Conservation (phyloP, 1,284 basidiomycete species). For the Volvariella volvacea region DNA sequence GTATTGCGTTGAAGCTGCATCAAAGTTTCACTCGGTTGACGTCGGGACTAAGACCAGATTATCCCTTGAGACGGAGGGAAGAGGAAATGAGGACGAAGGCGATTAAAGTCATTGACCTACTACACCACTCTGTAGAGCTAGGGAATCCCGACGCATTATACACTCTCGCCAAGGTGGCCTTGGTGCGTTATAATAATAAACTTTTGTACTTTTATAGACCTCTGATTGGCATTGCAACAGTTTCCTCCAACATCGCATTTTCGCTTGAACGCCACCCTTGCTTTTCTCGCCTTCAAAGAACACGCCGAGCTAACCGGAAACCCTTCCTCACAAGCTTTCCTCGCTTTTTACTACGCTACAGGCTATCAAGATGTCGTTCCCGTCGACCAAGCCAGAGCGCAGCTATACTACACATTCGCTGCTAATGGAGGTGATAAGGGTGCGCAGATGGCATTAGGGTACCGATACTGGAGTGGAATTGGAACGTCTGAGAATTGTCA, state of each 20-base stretch:
- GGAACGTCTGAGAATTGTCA: slow-evolving; percentile 84
- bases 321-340: slow-evolving; percentile 75
- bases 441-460: slow-evolving; percentile 90
- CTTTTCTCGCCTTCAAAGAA: slow-evolving; percentile 50
- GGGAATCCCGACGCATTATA: slow-evolving; percentile 76
- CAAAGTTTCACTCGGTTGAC: slow-evolving; percentile 40
- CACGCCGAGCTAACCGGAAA: slow-evolving; percentile 70
- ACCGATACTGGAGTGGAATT: slow-evolving; percentile 94
- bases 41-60: slow-evolving; percentile 33
- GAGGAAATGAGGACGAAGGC: slow-evolving; percentile 60
- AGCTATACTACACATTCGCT: slow-evolving; percentile 91
- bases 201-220: slow-evolving; percentile 7
- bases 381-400: slow-evolving; percentile 68
- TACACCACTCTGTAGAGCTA: slow-evolving; percentile 73
- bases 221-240: slow-evolving; percentile 28
- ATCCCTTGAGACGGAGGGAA: slow-evolving; percentile 41
- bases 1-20: slow-evolving; percentile 57
- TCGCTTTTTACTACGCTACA: slow-evolving; percentile 85
- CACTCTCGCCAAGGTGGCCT: slow-evolving; percentile 61
- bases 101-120: slow-evolving; percentile 68
- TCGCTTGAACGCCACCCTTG: slow-evolving; percentile 48
- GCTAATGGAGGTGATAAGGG: slow-evolving; percentile 82
- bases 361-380: slow-evolving; percentile 73
- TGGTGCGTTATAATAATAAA: slow-evolving; percentile 41
- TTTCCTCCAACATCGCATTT: slow-evolving; percentile 68